Evolutionary conservation across 169 alveolate species (phyloP).

Genomic region (Toxoplasma gondii): DNA sequence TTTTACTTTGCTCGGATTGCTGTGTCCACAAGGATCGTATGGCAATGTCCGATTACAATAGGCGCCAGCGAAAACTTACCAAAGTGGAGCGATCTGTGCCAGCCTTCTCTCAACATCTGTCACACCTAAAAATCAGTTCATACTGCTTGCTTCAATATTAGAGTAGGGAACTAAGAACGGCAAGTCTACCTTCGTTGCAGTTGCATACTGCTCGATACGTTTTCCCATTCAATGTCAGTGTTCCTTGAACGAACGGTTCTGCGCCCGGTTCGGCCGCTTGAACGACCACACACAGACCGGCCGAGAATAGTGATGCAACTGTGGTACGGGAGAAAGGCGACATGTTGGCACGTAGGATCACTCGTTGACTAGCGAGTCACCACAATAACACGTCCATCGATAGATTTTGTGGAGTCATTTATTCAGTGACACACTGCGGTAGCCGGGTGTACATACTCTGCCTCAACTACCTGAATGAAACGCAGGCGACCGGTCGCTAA

Average conservation of each 20-base stretch:
- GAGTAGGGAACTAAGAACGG: background rate
- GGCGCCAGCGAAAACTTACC: background rate
- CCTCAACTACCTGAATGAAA: too few species aligned
- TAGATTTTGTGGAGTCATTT: background rate
- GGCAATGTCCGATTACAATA: background rate
- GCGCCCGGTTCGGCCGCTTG: background rate
- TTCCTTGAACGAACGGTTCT: constrained; percentile 60
- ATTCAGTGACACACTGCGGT: too few species aligned
- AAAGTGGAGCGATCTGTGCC: constrained; percentile 53
- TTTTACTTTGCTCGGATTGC: constrained; percentile 66
- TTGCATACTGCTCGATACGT: constrained; percentile 67
- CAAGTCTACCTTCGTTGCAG: constrained; percentile 50
- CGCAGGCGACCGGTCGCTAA: too few species aligned
- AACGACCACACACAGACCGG: background rate
- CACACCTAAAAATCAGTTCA: background rate
- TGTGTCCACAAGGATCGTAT: background rate
- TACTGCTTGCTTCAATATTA: too few species aligned
- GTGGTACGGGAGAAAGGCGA: background rate
- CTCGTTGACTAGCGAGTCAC: background rate
- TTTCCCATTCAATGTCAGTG: constrained; percentile 53
- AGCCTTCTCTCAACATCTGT: constrained; percentile 53
- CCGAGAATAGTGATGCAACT: background rate
- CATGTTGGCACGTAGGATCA: background rate
- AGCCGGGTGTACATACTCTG: too few species aligned
- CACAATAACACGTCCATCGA: background rate